phyloP scores from a whole-genome alignment of 768 basidiomycete species.

The Lentinula guzmanii region DNA sequence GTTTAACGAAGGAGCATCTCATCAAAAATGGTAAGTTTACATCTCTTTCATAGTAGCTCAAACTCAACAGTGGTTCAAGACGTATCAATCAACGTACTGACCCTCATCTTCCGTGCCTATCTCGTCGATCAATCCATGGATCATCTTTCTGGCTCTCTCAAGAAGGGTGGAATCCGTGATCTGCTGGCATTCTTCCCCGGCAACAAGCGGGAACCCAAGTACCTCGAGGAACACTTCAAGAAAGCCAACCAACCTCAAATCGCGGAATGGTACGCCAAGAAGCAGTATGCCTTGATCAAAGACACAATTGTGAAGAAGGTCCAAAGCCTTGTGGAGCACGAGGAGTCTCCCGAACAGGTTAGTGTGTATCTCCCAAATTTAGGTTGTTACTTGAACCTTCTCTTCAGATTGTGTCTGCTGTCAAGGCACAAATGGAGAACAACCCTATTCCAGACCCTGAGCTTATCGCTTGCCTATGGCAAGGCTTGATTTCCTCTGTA shows the following conservation, averaged over 20 bases:
- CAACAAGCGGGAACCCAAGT: constrained; percentile 68
- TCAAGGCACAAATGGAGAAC: constrained; percentile 71
- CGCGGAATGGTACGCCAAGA: constrained; percentile 93
- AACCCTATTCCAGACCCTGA: constrained; percentile 82
- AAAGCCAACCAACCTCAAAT: constrained; percentile 70
- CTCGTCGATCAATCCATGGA: constrained; percentile 84
- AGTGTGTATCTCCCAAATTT: constrained; percentile 14
- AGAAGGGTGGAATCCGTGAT: constrained; percentile 81
- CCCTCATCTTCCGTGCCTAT: constrained; percentile 76
- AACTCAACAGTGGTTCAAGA: constrained; percentile 35
- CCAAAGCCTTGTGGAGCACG: constrained; percentile 63
- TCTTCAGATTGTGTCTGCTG: constrained; percentile 64
- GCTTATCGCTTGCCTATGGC: constrained; percentile 86
- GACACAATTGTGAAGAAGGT: constrained; percentile 68
- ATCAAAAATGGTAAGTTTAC: constrained; percentile 79
- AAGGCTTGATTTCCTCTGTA: constrained; percentile 79
- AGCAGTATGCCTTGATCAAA: constrained; percentile 77
- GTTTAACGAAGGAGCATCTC: constrained; percentile 88
- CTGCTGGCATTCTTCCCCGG: constrained; percentile 83
- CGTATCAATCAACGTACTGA: constrained; percentile 70
- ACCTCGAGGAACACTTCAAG: constrained; percentile 84
- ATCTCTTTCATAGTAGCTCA: background rate
- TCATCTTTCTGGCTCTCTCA: constrained; percentile 76
- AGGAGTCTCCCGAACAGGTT: constrained; percentile 66
- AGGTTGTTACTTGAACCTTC: constrained; percentile 8